A percentile compares a stretch with the other conserved stretches of the same genome.
Conservation (phyloP, 306 rosid genomes). For the Ormosia semicastrata region DNA sequence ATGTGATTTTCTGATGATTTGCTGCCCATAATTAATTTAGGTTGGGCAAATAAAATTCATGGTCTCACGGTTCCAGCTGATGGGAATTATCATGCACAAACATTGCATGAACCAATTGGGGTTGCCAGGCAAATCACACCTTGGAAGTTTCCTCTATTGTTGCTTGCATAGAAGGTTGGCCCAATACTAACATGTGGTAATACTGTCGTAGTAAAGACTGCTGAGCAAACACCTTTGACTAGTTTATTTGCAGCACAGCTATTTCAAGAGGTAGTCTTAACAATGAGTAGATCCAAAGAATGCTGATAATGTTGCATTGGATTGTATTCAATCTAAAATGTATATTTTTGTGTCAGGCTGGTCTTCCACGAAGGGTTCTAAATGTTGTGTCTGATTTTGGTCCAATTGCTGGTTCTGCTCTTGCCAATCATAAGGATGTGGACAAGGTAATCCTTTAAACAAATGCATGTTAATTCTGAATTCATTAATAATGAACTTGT, state of each 20-base stretch:
- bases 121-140: constrained; percentile 78
- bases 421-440: constrained; percentile 74
- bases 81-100: constrained; percentile 56
- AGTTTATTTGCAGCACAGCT: constrained; percentile 55
- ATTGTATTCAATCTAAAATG: neutral
- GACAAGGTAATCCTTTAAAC: constrained; percentile 50
- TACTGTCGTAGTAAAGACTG: constrained; percentile 55
- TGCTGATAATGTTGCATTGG: too few species aligned
- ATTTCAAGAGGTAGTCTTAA: constrained; percentile 46
- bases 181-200: constrained; percentile 80
- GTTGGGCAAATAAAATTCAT: constrained; percentile 79
- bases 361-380: constrained; percentile 72
- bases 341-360: constrained; percentile 51
- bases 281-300: neutral
- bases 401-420: constrained; percentile 66
- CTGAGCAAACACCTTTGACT: constrained; percentile 75
- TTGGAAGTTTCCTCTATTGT: constrained; percentile 74
- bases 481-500: neutral
- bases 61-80: constrained; percentile 70
- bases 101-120: constrained; percentile 72
- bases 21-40: constrained; percentile 21
- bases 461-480: neutral
- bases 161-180: constrained; percentile 77
- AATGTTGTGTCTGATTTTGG: constrained; percentile 64
- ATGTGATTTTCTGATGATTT: neutral